Conservation (phyloP, 345 rosid genomes). For the Lagerstroemia speciosa region DNA sequence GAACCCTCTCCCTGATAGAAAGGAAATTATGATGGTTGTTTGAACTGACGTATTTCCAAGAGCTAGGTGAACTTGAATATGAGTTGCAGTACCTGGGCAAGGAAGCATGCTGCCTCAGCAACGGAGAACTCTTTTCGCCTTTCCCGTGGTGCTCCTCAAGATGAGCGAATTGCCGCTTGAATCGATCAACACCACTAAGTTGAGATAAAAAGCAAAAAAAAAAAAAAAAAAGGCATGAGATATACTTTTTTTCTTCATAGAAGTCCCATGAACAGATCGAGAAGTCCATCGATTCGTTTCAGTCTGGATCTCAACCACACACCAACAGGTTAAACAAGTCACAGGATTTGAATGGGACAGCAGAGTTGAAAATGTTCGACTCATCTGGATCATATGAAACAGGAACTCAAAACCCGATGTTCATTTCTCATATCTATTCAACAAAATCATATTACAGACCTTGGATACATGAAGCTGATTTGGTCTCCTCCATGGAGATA, state of each 20-base stretch:
- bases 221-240: neutral
- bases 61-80: neutral
- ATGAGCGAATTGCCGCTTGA: constrained; percentile 97
- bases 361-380: neutral
- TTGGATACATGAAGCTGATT: constrained; percentile 96
- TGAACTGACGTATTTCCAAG: neutral
- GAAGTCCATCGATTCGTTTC: neutral
- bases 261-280: neutral
- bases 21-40: constrained; percentile 4
- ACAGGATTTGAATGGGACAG: neutral
- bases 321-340: neutral
- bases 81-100: constrained; percentile 63
- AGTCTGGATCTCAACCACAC: neutral
- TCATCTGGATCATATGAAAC: neutral
- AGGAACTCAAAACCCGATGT: neutral
- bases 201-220: constrained; percentile 13
- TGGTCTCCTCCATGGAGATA: constrained; percentile 92
- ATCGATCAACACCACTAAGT: constrained; percentile 91
- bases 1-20: constrained; percentile 69
- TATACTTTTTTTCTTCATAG: neutral
- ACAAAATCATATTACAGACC: constrained; percentile 27
- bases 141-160: constrained; percentile 81
- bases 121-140: constrained; percentile 73
- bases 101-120: constrained; percentile 88
- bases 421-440: neutral